Conservation (phyloP, 441 rosid species). For the Lagerstroemia fauriei region DNA sequence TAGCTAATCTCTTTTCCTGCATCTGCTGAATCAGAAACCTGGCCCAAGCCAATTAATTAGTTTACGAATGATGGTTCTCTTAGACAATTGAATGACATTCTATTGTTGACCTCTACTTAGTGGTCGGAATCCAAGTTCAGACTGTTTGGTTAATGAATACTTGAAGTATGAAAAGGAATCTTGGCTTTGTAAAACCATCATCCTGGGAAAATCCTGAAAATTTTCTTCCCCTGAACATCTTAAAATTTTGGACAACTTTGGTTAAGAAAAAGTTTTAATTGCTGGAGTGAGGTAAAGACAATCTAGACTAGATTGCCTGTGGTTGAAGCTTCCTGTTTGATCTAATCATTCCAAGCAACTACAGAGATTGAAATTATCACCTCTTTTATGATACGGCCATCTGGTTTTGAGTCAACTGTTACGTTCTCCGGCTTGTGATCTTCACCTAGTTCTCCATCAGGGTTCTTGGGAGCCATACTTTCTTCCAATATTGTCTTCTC, state of each 20-base stretch:
- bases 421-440: conserved; percentile 27
- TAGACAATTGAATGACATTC: neutral
- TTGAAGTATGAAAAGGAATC: too few species aligned
- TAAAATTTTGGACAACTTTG: neutral
- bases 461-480: conserved; percentile 25
- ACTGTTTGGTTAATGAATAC: too few species aligned
- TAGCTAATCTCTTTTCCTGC: conserved; percentile 24
- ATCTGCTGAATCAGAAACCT: conserved; percentile 33
- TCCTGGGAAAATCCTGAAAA: too few species aligned
- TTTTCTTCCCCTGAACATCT: neutral
- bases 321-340: neutral
- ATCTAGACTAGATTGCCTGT: neutral
- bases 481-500: conserved; percentile 28
- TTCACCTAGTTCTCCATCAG: conserved; percentile 33
- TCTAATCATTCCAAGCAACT: neutral
- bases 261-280: too few species aligned
- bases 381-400: neutral
- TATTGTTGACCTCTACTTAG: neutral
- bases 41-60: conserved; percentile 31
- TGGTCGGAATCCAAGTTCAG: neutral
- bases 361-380: neutral
- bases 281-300: neutral
- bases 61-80: neutral
- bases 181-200: too few species aligned
- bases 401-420: conserved; percentile 25